These are phyloP conservation scores for Myotisia sp. DNA, from an alignment of 2,329 filamentous ascomycete species.

Conservation along the genomic window DNA sequence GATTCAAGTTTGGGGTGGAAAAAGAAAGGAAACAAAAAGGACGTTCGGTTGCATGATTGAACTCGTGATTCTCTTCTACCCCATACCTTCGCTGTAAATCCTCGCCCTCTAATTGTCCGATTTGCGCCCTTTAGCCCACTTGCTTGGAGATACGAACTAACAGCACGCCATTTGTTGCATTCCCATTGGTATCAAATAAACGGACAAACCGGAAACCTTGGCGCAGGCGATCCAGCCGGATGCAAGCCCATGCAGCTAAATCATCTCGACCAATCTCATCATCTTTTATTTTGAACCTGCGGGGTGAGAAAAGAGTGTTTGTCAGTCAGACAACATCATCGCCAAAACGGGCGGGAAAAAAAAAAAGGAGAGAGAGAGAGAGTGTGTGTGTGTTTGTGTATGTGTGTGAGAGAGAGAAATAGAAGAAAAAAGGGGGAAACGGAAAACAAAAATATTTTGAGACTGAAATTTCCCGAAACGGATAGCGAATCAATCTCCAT, in stretches of 20 bases:
- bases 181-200: constrained; percentile 55
- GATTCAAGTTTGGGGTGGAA: too few relatives aligned
- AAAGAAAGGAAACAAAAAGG: too few relatives aligned
- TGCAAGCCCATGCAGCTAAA: constrained; percentile 75
- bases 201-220: constrained; percentile 65
- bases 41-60: too few relatives aligned
- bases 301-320: constrained; percentile 1
- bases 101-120: too few relatives aligned
- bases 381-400: constrained; percentile 1
- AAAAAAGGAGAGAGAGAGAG: neutral
- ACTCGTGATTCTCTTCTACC: too few relatives aligned
- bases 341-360: neutral
- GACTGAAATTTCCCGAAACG: too few relatives aligned
- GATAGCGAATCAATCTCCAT: too few relatives aligned
- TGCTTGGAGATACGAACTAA: constrained; percentile 59
- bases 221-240: constrained; percentile 66
- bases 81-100: too few relatives aligned
- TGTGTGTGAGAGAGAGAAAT: constrained; percentile 5
- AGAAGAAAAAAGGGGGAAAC: constrained; percentile 7
- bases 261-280: constrained; percentile 67
- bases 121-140: neutral
- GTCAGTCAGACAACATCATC: neutral
- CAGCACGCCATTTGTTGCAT: constrained; percentile 51
- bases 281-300: constrained; percentile 71
- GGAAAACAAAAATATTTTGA: constrained; percentile 1